Base-by-base conservation (phyloP, 306 rosid species). In the Cucumis hystrix region DNA sequence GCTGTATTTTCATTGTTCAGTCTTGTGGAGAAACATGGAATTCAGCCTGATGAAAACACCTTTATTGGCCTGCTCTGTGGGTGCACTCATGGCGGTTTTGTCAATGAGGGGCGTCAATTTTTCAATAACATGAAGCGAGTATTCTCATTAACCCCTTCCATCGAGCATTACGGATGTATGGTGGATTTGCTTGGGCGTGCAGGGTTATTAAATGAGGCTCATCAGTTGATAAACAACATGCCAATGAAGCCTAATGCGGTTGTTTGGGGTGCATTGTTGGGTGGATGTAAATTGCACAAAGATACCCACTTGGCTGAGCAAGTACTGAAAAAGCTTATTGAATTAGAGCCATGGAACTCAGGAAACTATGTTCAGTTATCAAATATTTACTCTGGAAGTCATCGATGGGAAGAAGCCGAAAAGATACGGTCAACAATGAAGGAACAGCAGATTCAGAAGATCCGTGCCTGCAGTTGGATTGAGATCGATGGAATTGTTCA, bases 341-440 rank as follows among this genome's bases (percentile, higher is more conserved):
- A 82, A 58, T 78, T 92, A 47, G 96, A 92, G 85, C 96, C 97
- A 56, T 84, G 91, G 91, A 92, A 88, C 82, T 92, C 96, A 0
- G 91, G 85, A n/a, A 81, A 92, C 79, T 88, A 89, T 62, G 90
- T 89, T 81, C 90, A 87, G 40, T 86, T 88, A 28, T 84, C 97
- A 56, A 91, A 91, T 83, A 83, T 92, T 82, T 92, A 89, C 88
- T 88, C 96, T 15, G 87, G 88, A 66, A 84, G 74, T 81, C 80
- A 40, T 54, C 84, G 84, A 69, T 92, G 93, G 96, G 83, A 82
- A 2, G 93, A 90, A 55, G 91, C 96, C 18, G 96, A 84, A 79
- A 84, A 81, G 79, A 79, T 86, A 33, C 85, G 93, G 72, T 84
- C 88, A 51, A 62, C 66, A 41, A 82, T 90, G 88, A 87, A 82